Conservation (phyloP, 2,329 filamentous ascomycete genomes). For the Tolypocladium ovalisporum region DNA sequence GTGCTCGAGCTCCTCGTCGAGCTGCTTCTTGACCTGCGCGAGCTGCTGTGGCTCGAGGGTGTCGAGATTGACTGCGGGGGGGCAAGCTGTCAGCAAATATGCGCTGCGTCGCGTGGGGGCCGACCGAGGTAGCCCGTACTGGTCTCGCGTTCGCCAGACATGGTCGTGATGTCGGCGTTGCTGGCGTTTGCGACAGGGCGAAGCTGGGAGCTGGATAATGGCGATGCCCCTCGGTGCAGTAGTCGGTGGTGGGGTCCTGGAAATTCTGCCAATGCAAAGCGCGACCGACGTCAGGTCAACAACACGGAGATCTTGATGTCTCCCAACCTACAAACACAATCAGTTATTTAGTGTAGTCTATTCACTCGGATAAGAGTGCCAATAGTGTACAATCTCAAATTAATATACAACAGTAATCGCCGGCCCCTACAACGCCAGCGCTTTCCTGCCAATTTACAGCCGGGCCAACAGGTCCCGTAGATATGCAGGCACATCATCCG, state of each 20-base stretch:
- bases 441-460: constrained; percentile 26
- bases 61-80: constrained; percentile 48
- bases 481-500: constrained; percentile 31
- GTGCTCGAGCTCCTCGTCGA: constrained; percentile 93
- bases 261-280: background rate
- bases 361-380: background rate
- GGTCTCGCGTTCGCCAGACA: constrained; percentile 23
- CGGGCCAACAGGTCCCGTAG: constrained; percentile 34
- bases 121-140: constrained; percentile 9
- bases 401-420: background rate
- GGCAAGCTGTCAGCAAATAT: background rate
- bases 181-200: background rate
- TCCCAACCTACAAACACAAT: background rate
- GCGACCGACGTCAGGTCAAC: background rate
- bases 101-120: background rate
- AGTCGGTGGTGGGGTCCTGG: background rate
- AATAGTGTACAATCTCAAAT: background rate
- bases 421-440: background rate
- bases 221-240: background rate
- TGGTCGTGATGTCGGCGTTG: constrained; percentile 6
- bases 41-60: constrained; percentile 77
- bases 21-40: constrained; percentile 84
- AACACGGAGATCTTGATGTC: background rate
- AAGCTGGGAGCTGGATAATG: background rate
- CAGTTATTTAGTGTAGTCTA: background rate